Evolutionary conservation across 2,329 filamentous ascomycete genomes (phyloP).

Genomic region (Aspergillus niger): DNA sequence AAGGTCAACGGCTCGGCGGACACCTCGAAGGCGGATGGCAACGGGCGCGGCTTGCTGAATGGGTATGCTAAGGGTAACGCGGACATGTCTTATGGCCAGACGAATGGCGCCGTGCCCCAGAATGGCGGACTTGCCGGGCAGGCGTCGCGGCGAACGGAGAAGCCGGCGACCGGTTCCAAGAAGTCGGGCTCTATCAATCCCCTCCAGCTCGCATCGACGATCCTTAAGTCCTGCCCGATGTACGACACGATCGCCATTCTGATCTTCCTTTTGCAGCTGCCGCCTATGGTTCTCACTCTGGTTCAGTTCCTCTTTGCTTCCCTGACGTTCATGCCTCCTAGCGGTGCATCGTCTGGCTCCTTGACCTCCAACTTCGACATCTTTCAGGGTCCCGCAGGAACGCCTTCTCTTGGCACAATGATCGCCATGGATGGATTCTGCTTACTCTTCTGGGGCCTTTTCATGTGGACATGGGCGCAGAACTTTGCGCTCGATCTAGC

Average conservation of each 20-base stretch:
- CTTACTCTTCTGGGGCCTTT: slow-evolving; percentile 76
- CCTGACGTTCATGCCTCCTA: slow-evolving; percentile 85
- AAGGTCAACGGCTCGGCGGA: slow-evolving; percentile 33
- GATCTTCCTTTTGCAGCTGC: slow-evolving; percentile 90
- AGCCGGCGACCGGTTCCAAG: slow-evolving; percentile 31
- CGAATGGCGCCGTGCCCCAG: slow-evolving; percentile 32
- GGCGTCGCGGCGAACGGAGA: slow-evolving; percentile 35
- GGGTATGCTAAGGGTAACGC: slow-evolving; percentile 38
- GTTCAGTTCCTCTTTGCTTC: slow-evolving; percentile 92
- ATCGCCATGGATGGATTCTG: slow-evolving; percentile 81
- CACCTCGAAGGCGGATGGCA: slow-evolving; percentile 37
- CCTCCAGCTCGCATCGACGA: slow-evolving; percentile 77
- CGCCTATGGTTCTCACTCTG: slow-evolving; percentile 80
- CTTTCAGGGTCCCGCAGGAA: slow-evolving; percentile 82
- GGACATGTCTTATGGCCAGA: slow-evolving; percentile 40
- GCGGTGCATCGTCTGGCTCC: slow-evolving; percentile 72
- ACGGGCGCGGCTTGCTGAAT: slow-evolving; percentile 38
- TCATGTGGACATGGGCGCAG: slow-evolving; percentile 83
- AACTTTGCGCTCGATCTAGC: slow-evolving; percentile 86
- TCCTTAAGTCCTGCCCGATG: slow-evolving; percentile 84
- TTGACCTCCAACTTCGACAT: slow-evolving; percentile 84
- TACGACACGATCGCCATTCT: slow-evolving; percentile 95
- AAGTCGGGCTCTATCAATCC: slow-evolving; percentile 63
- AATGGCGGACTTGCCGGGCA: slow-evolving; percentile 34
- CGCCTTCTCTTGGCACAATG: slow-evolving; percentile 82